Evolutionary conservation across 495 filamentous ascomycete genomes (phyloP).

Genomic region (Durotheca rogersii): DNA sequence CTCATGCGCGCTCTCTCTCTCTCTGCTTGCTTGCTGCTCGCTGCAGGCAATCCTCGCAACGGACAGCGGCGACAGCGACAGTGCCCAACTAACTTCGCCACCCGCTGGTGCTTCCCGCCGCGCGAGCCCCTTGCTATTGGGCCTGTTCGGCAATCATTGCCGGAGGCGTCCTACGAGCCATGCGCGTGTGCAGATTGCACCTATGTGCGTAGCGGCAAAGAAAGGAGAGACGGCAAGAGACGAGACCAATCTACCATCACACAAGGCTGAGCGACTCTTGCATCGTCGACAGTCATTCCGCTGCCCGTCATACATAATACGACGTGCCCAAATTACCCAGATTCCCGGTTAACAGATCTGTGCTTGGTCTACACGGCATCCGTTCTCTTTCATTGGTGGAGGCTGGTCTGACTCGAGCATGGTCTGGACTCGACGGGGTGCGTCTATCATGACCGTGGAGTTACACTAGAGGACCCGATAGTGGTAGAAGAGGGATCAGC

Average conservation of each 20-base stretch:
- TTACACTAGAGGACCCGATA: constrained; percentile 1
- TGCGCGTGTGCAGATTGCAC: too few species aligned
- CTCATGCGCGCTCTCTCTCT: too few species aligned
- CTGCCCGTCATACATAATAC: constrained; percentile 29
- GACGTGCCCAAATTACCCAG: constrained; percentile 14
- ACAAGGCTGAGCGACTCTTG: constrained; percentile 11
- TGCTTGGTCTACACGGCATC: constrained; percentile 1
- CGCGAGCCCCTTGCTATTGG: not conserved
- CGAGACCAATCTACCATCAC: constrained; percentile 3
- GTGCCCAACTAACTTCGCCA: too few species aligned
- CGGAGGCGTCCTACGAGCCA: too few species aligned
- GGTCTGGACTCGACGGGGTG: constrained; percentile 8
- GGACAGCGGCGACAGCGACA: too few species aligned
- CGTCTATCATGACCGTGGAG: constrained; percentile 7
- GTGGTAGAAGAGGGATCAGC: not conserved
- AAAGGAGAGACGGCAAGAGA: too few species aligned
- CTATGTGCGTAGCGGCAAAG: too few species aligned
- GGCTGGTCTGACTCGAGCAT: not conserved
- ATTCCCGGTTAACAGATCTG: constrained; percentile 21
- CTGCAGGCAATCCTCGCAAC: not conserved
- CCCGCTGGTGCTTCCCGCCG: constrained; percentile 2
- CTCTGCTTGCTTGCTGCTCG: constrained; percentile 5
- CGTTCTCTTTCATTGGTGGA: constrained; percentile 15
- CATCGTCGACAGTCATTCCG: constrained; percentile 11
- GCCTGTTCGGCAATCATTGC: not conserved